These are phyloP conservation scores for Aspergillus terreus DNA, from an alignment of 2,329 filamentous ascomycete species.

Conservation along the genomic window DNA sequence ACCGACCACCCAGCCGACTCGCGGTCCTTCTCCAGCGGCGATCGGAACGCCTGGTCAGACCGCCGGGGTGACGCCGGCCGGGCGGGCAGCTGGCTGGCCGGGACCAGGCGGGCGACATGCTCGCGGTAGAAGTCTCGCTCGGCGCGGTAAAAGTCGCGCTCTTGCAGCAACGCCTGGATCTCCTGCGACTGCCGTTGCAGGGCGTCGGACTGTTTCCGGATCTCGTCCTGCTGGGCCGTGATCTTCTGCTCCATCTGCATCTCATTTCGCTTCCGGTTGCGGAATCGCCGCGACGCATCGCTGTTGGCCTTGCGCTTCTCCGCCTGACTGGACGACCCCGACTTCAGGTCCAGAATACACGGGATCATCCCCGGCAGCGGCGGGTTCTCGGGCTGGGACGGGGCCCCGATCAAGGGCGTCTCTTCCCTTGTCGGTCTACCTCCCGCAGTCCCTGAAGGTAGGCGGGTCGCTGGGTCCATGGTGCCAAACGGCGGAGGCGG, in stretches of 20 bases:
- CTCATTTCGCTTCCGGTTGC: conserved; percentile 40
- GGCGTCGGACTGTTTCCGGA: conserved; percentile 27
- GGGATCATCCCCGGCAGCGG: conserved; percentile 31
- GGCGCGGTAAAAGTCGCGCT: conserved; percentile 37
- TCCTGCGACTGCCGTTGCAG: conserved; percentile 32
- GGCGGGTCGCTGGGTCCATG: conserved; percentile 24
- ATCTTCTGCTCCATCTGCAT: conserved; percentile 38
- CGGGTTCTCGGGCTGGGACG: conserved; percentile 11
- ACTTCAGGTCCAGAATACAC: conserved; percentile 37
- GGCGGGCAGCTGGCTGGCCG: conserved; percentile 24
- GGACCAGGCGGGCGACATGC: conserved; percentile 22
- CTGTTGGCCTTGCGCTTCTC: conserved; percentile 43
- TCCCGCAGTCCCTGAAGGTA: conserved; percentile 19
- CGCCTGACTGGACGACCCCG: conserved; percentile 39
- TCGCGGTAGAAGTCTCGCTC: conserved; percentile 41
- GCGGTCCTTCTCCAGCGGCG: conserved; percentile 11
- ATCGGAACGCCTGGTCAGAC: conserved; percentile 6
- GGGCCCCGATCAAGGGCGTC: conserved; percentile 5
- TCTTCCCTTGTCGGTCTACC: conserved; percentile 19
- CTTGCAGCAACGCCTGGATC: conserved; percentile 29
- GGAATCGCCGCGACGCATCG: conserved; percentile 39
- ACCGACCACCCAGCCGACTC: conserved; percentile 12
- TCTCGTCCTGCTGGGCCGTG: conserved; percentile 34
- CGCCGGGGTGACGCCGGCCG: conserved; percentile 28
- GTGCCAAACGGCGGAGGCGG: conserved; percentile 9